A percentile compares a stretch with the other conserved stretches of the same genome.
Evolutionary conservation across 2,329 filamentous ascomycete genomes (phyloP).

Genomic region (Dothiorella sarmentorum): DNA sequence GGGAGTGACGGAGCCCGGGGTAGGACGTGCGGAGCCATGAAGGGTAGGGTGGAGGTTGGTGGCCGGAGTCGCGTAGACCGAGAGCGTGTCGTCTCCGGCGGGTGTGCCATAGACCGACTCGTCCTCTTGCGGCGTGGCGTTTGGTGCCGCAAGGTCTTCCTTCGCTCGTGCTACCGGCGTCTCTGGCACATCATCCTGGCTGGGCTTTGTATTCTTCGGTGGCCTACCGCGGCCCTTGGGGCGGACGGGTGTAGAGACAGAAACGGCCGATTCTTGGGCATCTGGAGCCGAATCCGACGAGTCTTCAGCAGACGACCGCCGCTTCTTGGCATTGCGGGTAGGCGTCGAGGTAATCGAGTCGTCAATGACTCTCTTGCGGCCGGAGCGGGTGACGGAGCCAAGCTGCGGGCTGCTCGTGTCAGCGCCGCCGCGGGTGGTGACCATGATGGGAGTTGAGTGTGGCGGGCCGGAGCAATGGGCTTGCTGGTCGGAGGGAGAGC

Average conservation of each 20-base stretch:
- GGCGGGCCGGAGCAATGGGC: conserved; percentile 25
- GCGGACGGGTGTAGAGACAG: not conserved
- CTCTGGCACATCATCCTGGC: not conserved
- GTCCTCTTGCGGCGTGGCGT: not conserved
- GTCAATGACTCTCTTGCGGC: conserved; percentile 13
- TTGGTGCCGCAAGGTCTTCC: not conserved
- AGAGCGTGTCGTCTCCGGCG: conserved; percentile 6
- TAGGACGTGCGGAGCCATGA: not conserved
- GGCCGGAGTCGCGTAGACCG: conserved; percentile 18
- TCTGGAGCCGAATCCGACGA: too few species aligned
- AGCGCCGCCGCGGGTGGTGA: conserved; percentile 15
- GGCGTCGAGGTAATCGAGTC: conserved; percentile 7
- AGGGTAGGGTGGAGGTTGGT: conserved; percentile 5
- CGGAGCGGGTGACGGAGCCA: conserved; percentile 7
- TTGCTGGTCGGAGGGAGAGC: conserved; percentile 26
- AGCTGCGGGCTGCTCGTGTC: conserved; percentile 13
- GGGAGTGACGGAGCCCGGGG: conserved; percentile 5
- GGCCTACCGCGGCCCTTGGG: not conserved
- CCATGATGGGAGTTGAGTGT: conserved; percentile 10
- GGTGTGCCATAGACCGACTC: conserved; percentile 17
- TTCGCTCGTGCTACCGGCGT: not conserved
- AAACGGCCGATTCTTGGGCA: not conserved
- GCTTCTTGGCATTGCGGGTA: conserved; percentile 10
- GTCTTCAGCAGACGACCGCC: not conserved
- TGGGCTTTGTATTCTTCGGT: not conserved